A percentile compares a stretch with the other conserved stretches of the same genome.
Evolutionary conservation across 306 rosid species (phyloP).

Genomic region (Quercus variabilis): DNA sequence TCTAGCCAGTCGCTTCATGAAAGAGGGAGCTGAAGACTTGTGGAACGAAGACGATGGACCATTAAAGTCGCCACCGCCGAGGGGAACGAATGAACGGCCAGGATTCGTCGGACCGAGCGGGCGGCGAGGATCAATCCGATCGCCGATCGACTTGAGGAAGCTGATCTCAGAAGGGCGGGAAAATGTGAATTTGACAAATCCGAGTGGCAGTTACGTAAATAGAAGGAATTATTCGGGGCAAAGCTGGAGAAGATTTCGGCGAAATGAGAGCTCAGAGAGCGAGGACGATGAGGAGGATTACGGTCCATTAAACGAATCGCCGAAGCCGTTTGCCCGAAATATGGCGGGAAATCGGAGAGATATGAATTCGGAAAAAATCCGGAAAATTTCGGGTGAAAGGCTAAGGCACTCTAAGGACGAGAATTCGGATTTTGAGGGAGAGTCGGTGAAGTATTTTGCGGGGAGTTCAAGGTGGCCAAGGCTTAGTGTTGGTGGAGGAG

Average conservation of each 20-base stretch:
- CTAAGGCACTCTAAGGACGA: constrained; percentile 35
- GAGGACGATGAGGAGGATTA: constrained; percentile 30
- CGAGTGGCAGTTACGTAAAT: constrained; percentile 1
- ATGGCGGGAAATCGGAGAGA: constrained; percentile 14
- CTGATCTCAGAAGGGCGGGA: constrained; percentile 17
- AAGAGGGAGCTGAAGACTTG: constrained; percentile 70
- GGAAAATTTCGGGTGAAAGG: constrained; percentile 18
- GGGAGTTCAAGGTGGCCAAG: neutral
- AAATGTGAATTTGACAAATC: constrained; percentile 15
- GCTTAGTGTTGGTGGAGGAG: neutral
- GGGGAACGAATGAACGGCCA: neutral
- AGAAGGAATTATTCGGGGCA: constrained; percentile 52
- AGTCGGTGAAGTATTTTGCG: neutral
- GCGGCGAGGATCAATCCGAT: constrained; percentile 23
- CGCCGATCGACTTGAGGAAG: constrained; percentile 38
- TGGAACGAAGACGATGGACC: constrained; percentile 87
- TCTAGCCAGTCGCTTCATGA: constrained; percentile 79
- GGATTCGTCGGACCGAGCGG: neutral
- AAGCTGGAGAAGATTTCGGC: constrained; percentile 28
- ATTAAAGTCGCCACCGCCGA: constrained; percentile 17
- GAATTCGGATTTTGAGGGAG: constrained; percentile 35
- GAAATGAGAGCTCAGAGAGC: constrained; percentile 40
- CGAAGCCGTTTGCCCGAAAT: constrained; percentile 18
- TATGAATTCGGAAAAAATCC: neutral
- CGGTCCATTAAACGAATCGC: constrained; percentile 19